Percentiles rank a stretch among this genome's conserved stretches.
These are phyloP conservation scores for Komagataea norvegica DNA, from an alignment of 1,139 yeast genomes.

Conservation along the genomic window DNA sequence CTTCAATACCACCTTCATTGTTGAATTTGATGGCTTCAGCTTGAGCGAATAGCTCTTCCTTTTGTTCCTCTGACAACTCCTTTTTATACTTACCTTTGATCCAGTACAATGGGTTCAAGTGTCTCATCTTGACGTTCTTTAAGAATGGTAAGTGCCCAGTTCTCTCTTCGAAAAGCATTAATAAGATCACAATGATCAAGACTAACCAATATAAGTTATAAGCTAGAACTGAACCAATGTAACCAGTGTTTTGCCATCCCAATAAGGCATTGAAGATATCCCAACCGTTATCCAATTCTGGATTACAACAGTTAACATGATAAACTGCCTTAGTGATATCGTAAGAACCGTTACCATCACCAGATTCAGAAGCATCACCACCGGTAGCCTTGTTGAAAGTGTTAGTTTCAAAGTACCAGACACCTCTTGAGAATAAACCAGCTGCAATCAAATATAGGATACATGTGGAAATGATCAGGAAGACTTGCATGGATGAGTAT, in stretches of 20 bases:
- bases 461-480: constrained; percentile 75
- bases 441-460: constrained; percentile 82
- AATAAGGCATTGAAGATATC: constrained; percentile 82
- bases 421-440: constrained; percentile 84
- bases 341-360: constrained; percentile 91
- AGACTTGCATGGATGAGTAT: constrained; percentile 66
- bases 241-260: constrained; percentile 93
- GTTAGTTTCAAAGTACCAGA: constrained; percentile 78
- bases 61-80: constrained; percentile 50
- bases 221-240: constrained; percentile 78
- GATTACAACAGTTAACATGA: constrained; percentile 95
- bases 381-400: constrained; percentile 62
- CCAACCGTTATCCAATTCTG: constrained; percentile 86
- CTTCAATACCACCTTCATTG: constrained; percentile 22
- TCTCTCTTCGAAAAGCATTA: constrained; percentile 72
- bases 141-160: constrained; percentile 57
- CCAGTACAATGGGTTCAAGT: constrained; percentile 70
- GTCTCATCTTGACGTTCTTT: constrained; percentile 46
- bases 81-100: constrained; percentile 62
- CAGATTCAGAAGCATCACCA: constrained; percentile 85
- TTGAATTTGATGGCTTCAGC: constrained; percentile 35
- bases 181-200: constrained; percentile 47
- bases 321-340: constrained; percentile 72
- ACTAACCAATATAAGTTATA: constrained; percentile 81
- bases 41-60: constrained; percentile 48